A percentile compares a stretch with the other conserved stretches of the same genome.
Conservation (phyloP, 2,329 filamentous ascomycete species). For the Cercospora sesami region DNA sequence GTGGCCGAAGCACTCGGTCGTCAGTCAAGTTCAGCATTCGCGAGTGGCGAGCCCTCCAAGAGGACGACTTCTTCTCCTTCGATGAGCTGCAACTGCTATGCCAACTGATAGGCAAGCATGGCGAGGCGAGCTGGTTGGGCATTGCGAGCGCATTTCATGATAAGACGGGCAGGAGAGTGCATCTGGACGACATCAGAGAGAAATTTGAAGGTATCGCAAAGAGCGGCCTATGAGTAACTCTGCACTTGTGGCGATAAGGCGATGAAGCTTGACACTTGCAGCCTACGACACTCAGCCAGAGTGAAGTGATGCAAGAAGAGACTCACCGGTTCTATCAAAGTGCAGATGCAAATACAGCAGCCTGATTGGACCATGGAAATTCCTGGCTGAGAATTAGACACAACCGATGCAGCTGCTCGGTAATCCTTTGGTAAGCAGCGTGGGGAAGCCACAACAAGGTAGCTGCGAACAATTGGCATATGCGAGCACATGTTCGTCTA, state of each 20-base stretch:
- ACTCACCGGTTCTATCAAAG: neutral
- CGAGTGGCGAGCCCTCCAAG: slow-evolving; percentile 36
- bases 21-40: slow-evolving; percentile 34
- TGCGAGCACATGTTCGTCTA: neutral
- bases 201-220: slow-evolving; percentile 41
- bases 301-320: neutral
- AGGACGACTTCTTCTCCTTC: slow-evolving; percentile 41
- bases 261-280: neutral
- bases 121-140: slow-evolving; percentile 46
- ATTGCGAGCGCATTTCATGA: slow-evolving; percentile 52
- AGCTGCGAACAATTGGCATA: neutral
- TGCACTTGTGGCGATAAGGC: neutral
- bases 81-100: slow-evolving; percentile 47
- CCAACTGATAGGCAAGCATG: slow-evolving; percentile 43
- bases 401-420: slow-evolving; percentile 1
- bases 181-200: slow-evolving; percentile 46
- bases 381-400: neutral
- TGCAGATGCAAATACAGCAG: neutral
- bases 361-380: neutral
- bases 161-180: slow-evolving; percentile 50
- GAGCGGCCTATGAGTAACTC: neutral
- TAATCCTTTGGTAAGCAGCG: slow-evolving; percentile 9
- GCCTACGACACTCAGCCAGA: neutral
- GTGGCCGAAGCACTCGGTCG: slow-evolving; percentile 17
- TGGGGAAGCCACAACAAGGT: slow-evolving; percentile 7